A percentile compares a stretch with the other conserved stretches of the same genome.
These are phyloP conservation scores for Cyberlindnera suaveolens DNA, from an alignment of 805 yeast genomes.

Conservation along the genomic window DNA sequence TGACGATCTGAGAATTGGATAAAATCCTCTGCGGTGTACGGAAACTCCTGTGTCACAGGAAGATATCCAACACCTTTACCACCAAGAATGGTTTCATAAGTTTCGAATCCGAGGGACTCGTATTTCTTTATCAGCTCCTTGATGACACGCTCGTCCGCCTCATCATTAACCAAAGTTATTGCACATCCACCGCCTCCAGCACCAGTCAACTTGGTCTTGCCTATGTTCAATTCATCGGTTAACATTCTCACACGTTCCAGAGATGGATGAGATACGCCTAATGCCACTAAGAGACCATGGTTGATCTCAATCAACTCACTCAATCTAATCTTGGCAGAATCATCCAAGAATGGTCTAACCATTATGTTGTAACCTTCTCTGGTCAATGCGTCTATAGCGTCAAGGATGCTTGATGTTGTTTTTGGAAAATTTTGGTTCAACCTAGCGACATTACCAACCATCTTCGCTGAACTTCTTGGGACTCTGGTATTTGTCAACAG, in stretches of 20 bases:
- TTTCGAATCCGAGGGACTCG: conserved; percentile 51
- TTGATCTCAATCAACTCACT: conserved; percentile 68
- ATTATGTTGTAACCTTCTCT: conserved; percentile 64
- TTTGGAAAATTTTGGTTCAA: conserved; percentile 47
- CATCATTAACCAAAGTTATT: conserved; percentile 60
- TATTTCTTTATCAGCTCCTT: conserved; percentile 33
- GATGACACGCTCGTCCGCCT: conserved; percentile 27
- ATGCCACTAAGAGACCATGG: conserved; percentile 78
- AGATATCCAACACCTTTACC: conserved; percentile 79
- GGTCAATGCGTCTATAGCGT: conserved; percentile 71
- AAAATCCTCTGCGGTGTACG: conserved; percentile 30
- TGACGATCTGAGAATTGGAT: conserved; percentile 33
- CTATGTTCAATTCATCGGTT: conserved; percentile 60
- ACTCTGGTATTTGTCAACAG: conserved; percentile 78
- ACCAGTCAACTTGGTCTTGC: conserved; percentile 91
- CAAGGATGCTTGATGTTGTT: conserved; percentile 52
- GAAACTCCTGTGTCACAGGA: conserved; percentile 15
- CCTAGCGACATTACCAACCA: conserved; percentile 71
- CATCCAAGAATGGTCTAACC: conserved; percentile 44
- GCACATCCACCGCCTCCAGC: conserved; percentile 99
- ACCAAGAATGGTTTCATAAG: conserved; percentile 77
- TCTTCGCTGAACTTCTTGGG: conserved; percentile 81
- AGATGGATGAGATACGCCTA: conserved; percentile 93
- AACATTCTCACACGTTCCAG: conserved; percentile 66
- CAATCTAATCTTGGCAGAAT: conserved; percentile 35